Conservation (phyloP, 192 early-diverging fungal species). For the Podochytrium sp. region DNA sequence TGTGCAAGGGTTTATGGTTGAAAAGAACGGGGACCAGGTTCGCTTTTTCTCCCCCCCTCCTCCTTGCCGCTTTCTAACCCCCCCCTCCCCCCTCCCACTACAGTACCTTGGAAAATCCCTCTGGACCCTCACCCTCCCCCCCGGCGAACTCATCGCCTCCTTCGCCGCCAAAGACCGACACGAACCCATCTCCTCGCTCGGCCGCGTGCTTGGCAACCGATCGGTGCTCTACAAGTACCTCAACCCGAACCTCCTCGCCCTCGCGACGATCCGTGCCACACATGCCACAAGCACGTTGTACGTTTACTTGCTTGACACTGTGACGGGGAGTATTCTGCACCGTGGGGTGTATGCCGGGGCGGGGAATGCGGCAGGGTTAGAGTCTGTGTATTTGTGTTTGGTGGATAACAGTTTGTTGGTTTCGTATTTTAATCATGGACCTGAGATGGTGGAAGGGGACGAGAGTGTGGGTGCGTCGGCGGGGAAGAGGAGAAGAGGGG, state of each 20-base stretch:
- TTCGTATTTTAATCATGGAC: constrained; percentile 85
- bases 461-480: background rate
- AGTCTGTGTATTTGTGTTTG: constrained; percentile 69
- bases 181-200: constrained; percentile 83
- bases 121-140: constrained; percentile 44
- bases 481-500: constrained; percentile 24
- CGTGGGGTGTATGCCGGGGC: constrained; percentile 62
- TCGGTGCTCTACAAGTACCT: constrained; percentile 99
- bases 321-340: constrained; percentile 84
- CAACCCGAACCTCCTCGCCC: constrained; percentile 86
- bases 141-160: constrained; percentile 47
- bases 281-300: constrained; percentile 46
- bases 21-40: constrained; percentile 17
- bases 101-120: constrained; percentile 21
- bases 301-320: constrained; percentile 85
- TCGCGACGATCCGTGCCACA: constrained; percentile 63
- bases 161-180: constrained; percentile 15
- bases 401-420: constrained; percentile 89
- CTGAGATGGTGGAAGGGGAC: constrained; percentile 33
- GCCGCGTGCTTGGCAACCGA: constrained; percentile 92
- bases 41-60: background rate
- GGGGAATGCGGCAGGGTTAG: constrained; percentile 29
- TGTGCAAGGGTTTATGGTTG: constrained; percentile 54
- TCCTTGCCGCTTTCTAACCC: no score
- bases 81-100: no score